A percentile compares a stretch with the other conserved stretches of the same genome.
Conservation (phyloP, 768 basidiomycete species). For the Postia placenta region DNA sequence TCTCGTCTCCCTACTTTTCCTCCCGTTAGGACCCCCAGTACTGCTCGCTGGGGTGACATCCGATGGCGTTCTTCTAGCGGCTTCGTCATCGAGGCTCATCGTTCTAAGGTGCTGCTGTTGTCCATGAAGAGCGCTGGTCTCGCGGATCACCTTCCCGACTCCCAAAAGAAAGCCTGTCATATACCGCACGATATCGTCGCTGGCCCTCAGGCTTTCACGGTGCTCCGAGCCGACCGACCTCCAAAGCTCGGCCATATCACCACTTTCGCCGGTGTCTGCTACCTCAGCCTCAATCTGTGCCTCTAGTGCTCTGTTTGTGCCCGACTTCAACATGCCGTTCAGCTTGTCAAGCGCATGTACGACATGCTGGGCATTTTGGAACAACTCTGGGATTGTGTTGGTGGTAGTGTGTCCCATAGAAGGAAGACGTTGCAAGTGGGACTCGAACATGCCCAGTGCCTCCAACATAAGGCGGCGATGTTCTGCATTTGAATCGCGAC, state of each 20-base stretch:
- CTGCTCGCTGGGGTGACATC: conserved; percentile 29
- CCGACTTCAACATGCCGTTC: conserved; percentile 52
- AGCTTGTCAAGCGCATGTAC: conserved; percentile 63
- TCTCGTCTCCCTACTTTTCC: conserved; percentile 45
- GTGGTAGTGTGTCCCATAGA: conserved; percentile 33
- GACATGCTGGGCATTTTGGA: conserved; percentile 55
- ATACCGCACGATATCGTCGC: conserved; percentile 74
- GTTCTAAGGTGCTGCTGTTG: conserved; percentile 43
- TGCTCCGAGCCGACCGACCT: conserved; percentile 63
- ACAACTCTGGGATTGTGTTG: conserved; percentile 44
- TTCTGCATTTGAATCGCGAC: conserved; percentile 31
- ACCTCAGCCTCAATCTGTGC: conserved; percentile 75
- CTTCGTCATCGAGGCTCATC: conserved; percentile 50
- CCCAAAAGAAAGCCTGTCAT: conserved; percentile 75
- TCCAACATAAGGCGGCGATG: conserved; percentile 70
- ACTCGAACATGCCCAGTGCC: conserved; percentile 63
- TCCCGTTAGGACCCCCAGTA: conserved; percentile 48
- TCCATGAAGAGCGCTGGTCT: conserved; percentile 32
- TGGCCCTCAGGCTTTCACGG: conserved; percentile 61
- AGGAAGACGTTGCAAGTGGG: conserved; percentile 52
- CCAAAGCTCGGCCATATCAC: conserved; percentile 57
- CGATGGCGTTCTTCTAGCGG: conserved; percentile 27
- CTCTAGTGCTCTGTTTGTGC: conserved; percentile 56
- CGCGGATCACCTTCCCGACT: conserved; percentile 62
- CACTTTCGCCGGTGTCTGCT: conserved; percentile 28